Evolutionary conservation across 208 protist genomes (phyloP), one percentile per base, ranked within the genome.

Genomic region (Trypanosomatidae sp.): DNA sequence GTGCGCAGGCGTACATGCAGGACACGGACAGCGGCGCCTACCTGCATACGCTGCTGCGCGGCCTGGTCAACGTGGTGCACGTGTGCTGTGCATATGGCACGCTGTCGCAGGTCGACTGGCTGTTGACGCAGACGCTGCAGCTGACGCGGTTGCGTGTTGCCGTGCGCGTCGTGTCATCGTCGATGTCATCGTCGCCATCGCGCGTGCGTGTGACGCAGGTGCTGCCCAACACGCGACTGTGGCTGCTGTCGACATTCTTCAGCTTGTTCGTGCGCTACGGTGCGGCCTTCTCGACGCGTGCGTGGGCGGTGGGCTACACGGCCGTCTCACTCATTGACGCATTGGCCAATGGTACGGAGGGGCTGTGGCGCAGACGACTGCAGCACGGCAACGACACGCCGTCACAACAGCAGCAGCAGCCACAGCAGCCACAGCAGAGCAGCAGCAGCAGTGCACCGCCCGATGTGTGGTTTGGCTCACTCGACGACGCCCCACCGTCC

Each of bases 11-110:
- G 13, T 71, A 69, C 56, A 62, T 82, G 60, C 33, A 53, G 21
- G 56, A 64, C 20, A 70, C 54, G 3, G 35, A 64, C 28, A 81
- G 61, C 54, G 32, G 61, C 33, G 51, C 61, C 33, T 78, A 71
- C 49, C 75, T 80, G 46, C 43, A 51, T 19, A 47, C 40, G 20
- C 56, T 90, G 18, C 62, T 85, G 13, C 49, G 50, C 8, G 75
- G 76, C 20, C 48, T 87, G 38, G 24, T 59, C 33, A 81, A 81
- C 57, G 83, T 66, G 11, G 53, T 88, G 33, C 70, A 54, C 26
- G 77, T 88, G 38, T 92, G 83, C 59, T 82, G 74, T 42, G 23
- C 64, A 10, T 84, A 84, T 48, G 83, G 78, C 19, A 82, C 76
- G 46, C 44, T 83, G 21, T 53, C 46, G 28, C 67, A 87, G 45